Conservation (phyloP, 805 yeast genomes). For the Candida schatavii region DNA sequence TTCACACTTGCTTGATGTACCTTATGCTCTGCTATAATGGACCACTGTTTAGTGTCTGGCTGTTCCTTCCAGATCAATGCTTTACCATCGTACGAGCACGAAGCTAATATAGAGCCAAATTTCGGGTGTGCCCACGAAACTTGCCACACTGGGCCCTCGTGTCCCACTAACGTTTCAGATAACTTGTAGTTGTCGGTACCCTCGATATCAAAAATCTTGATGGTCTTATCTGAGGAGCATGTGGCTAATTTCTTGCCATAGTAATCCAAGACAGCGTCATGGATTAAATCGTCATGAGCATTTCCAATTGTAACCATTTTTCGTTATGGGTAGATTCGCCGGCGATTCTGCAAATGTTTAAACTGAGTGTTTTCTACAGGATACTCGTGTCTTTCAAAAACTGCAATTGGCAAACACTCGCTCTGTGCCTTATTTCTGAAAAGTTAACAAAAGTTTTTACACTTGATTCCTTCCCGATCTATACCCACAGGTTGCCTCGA, state of each 20-base stretch:
- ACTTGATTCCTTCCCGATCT: too few relatives aligned
- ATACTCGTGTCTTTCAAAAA: too few relatives aligned
- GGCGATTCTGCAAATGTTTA: neutral
- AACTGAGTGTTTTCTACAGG: too few relatives aligned
- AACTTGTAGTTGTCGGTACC: slow-evolving; percentile 76
- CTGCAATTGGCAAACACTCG: too few relatives aligned
- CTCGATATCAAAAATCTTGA: slow-evolving; percentile 87
- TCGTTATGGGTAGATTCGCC: neutral
- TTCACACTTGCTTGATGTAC: slow-evolving; percentile 94
- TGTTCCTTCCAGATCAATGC: slow-evolving; percentile 91
- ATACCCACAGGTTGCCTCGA: neutral
- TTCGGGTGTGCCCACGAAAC: slow-evolving; percentile 99
- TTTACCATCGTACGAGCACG: slow-evolving; percentile 93
- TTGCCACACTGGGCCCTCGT: slow-evolving; percentile 99
- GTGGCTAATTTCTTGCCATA: slow-evolving; percentile 96
- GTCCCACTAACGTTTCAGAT: slow-evolving; percentile 83
- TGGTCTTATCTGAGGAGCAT: slow-evolving; percentile 93
- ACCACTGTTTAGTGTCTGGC: slow-evolving; percentile 79
- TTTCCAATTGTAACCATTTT: slow-evolving; percentile 78
- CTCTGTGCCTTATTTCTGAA: too few relatives aligned
- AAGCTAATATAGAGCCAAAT: slow-evolving; percentile 91
- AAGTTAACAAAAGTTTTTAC: too few relatives aligned
- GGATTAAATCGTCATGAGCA: slow-evolving; percentile 90
- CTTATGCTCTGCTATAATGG: slow-evolving; percentile 79
- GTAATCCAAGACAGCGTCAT: slow-evolving; percentile 95